Percentiles rank a stretch among this genome's conserved stretches.
These are phyloP conservation scores for Malassezia dermatis DNA, from an alignment of 1,284 basidiomycete genomes.

Conservation along the genomic window DNA sequence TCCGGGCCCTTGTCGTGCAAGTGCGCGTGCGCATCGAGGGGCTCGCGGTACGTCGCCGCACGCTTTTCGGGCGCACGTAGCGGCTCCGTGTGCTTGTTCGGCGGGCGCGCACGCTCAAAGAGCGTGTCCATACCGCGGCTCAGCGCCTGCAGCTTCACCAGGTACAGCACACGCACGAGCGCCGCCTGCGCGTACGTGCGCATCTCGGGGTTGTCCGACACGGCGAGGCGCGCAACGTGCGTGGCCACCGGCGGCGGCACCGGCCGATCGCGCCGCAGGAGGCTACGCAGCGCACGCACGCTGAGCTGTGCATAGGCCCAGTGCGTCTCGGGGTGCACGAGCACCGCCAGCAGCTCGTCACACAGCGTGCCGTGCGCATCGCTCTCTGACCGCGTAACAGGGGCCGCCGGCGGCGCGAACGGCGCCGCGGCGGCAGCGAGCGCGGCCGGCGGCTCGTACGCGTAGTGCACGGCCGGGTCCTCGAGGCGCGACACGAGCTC, in stretches of 20 bases:
- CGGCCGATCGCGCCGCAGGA: constrained; percentile 66
- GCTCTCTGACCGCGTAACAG: constrained; percentile 43
- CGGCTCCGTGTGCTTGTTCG: constrained; percentile 53
- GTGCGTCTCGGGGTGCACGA: constrained; percentile 62
- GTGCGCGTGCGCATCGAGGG: constrained; percentile 46
- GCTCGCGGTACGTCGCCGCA: constrained; percentile 49
- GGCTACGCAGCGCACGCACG: constrained; percentile 60
- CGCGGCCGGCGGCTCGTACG: constrained; percentile 20
- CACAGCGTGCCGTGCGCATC: constrained; percentile 51
- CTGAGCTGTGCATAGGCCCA: constrained; percentile 83
- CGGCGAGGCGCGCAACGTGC: constrained; percentile 44
- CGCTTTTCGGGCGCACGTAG: constrained; percentile 18
- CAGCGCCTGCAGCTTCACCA: constrained; percentile 75
- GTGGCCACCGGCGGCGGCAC: constrained; percentile 58
- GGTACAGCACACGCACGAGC: constrained; percentile 62
- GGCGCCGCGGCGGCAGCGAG: constrained; percentile 19
- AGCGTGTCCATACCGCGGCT: constrained; percentile 63
- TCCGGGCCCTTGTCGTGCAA: constrained; percentile 70
- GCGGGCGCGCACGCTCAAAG: constrained; percentile 68
- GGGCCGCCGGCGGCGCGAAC: constrained; percentile 11
- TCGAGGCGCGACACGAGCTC: constrained; percentile 52
- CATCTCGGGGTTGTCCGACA: constrained; percentile 70
- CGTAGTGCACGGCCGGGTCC: constrained; percentile 38
- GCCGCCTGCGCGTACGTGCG: constrained; percentile 66
- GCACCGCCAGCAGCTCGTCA: constrained; percentile 60